Conservation (phyloP, 2,329 filamentous ascomycete species). For the Aureobasidium sp. region DNA sequence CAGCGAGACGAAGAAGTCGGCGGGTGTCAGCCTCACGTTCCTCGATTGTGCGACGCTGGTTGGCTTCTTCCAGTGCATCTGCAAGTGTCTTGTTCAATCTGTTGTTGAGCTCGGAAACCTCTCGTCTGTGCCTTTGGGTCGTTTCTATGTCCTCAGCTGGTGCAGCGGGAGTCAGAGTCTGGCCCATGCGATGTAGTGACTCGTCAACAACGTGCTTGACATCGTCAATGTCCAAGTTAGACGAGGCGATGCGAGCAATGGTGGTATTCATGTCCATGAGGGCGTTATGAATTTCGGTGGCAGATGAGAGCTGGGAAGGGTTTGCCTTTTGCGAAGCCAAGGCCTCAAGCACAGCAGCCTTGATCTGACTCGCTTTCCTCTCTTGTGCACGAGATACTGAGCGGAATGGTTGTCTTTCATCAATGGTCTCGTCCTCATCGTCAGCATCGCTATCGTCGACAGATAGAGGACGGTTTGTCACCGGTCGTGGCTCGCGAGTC, state of each 20-base stretch:
- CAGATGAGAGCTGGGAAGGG: not conserved
- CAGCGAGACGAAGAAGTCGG: conserved; percentile 41
- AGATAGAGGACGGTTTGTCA: conserved; percentile 34
- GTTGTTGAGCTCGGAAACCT: conserved; percentile 26
- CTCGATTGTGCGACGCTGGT: conserved; percentile 37
- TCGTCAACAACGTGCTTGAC: conserved; percentile 32
- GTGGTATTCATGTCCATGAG: conserved; percentile 44
- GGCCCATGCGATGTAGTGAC: conserved; percentile 25
- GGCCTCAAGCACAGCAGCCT: conserved; percentile 52
- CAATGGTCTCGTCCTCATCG: conserved; percentile 56
- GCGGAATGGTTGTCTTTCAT: conserved; percentile 55
- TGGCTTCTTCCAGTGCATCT: conserved; percentile 34
- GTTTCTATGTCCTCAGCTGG: conserved; percentile 23
- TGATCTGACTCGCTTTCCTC: conserved; percentile 74
- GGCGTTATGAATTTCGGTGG: conserved; percentile 39
- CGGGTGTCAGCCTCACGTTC: conserved; percentile 38
- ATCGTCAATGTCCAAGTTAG: conserved; percentile 41
- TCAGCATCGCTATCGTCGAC: conserved; percentile 81
- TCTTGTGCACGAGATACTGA: conserved; percentile 73
- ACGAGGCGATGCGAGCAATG: conserved; percentile 39
- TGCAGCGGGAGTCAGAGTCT: conserved; percentile 25
- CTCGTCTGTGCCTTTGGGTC: conserved; percentile 23
- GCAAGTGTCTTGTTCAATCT: conserved; percentile 29
- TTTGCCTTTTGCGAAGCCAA: conserved; percentile 41
- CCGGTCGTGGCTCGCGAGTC: conserved; percentile 27